Evolutionary conservation across 805 yeast genomes (phyloP), one percentile per base, ranked within the genome.

Genomic region (Zygoascus tannicola): DNA sequence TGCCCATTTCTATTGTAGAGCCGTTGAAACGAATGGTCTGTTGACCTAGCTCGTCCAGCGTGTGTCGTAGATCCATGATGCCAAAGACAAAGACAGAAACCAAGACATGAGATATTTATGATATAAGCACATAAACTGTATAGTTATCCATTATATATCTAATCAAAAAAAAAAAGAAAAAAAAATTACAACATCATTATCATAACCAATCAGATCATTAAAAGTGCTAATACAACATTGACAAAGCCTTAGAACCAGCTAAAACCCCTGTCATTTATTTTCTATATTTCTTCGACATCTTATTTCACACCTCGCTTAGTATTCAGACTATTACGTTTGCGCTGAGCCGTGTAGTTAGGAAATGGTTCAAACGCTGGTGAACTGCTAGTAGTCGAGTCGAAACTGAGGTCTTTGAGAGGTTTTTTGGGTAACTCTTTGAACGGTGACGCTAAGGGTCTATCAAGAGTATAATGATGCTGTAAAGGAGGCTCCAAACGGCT

Each of bases 301-400:
- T 39, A 16, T 28, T 44, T 45, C 38, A 51, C 51, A 42, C 63
- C 63, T 53, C 78, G 68, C 55, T 74, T 74, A 53, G 73, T 55
- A 45, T 73, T 69, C 49, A 74, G 55, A 50, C 74, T 67, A 48
- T 74, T 78, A 51, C 79, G 67, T 55, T 74, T 74, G 47, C 78
- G 63, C 49, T 69, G 70, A 22, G 73, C 67, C 1, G 77, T 74
- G 22, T 66, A 71, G 48, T 73, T 73, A 51, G 46, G 44, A 35
- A 41, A 41, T 18, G 48, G 52, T 26, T 49, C 30, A 26, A 26
- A 26, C 30, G 30, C 12, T 12, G 7, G 30, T 26, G 30, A 26
- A 26, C 30, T 12, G 7, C 10, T 26, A 26, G 30, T 7, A 26
- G 30, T 26, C 10, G 40, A n/a, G 16, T 16, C 18, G 16, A 26